phyloP scores from a whole-genome alignment of 208 protist species.

The Crithidia fasciculata region DNA sequence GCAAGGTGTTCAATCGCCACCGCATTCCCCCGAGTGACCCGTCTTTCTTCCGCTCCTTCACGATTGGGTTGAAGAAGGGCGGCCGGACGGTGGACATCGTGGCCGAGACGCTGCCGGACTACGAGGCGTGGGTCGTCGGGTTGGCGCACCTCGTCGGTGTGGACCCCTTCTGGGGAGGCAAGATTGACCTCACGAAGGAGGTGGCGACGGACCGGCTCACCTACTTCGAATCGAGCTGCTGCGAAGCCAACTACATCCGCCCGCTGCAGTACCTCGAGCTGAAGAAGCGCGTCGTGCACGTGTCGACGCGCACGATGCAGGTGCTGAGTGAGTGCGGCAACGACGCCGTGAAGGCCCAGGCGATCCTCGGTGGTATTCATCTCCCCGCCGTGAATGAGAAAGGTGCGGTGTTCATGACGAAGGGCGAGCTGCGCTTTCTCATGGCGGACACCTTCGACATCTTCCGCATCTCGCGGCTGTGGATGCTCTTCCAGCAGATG shows the following conservation, averaged over 20 bases:
- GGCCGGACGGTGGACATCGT: slow-evolving; percentile 93
- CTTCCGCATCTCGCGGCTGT: slow-evolving; percentile 83
- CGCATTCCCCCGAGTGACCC: slow-evolving; percentile 57
- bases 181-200: slow-evolving; percentile 84
- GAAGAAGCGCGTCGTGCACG: slow-evolving; percentile 71
- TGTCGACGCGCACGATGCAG: slow-evolving; percentile 46
- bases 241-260: slow-evolving; percentile 88
- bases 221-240: slow-evolving; percentile 84
- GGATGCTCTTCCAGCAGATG: slow-evolving; percentile 90
- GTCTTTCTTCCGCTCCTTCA: slow-evolving; percentile 89
- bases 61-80: slow-evolving; percentile 79
- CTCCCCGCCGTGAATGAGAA: slow-evolving; percentile 77
- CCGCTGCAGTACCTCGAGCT: slow-evolving; percentile 81
- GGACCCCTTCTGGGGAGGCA: slow-evolving; percentile 91
- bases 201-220: slow-evolving; percentile 67
- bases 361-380: slow-evolving; percentile 81
- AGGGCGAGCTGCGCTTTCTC: slow-evolving; percentile 91
- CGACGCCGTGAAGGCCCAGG: slow-evolving; percentile 69
- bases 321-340: slow-evolving; percentile 71
- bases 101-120: slow-evolving; percentile 85
- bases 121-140: slow-evolving; percentile 93
- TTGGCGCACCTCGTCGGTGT: slow-evolving; percentile 83
- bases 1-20: slow-evolving; percentile 92
- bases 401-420: slow-evolving; percentile 90
- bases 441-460: slow-evolving; percentile 80